Conservation (phyloP, 2,329 filamentous ascomycete species). For the Fusarium sp. region DNA sequence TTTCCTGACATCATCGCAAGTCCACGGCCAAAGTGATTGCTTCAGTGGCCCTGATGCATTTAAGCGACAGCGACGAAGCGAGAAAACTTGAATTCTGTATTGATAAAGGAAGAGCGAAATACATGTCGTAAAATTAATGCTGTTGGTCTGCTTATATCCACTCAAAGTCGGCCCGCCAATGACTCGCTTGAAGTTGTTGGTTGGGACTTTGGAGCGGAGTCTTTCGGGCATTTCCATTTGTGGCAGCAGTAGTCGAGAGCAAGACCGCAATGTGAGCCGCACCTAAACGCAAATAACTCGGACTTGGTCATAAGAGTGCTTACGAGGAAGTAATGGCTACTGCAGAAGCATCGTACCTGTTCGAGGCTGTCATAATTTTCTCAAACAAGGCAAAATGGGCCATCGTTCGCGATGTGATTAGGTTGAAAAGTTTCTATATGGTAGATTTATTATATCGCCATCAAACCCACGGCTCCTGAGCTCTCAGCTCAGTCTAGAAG, state of each 20-base stretch:
- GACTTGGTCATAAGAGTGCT: too few relatives aligned
- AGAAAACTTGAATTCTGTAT: rapidly evolving
- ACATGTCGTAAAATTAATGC: not conserved
- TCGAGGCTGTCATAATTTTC: not conserved
- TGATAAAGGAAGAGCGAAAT: rapidly evolving
- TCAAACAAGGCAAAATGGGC: not conserved
- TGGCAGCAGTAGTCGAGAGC: not conserved
- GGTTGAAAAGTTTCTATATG: not conserved
- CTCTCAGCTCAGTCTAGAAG: rapidly evolving
- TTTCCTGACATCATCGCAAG: rapidly evolving
- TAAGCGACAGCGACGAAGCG: too few relatives aligned
- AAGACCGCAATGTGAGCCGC: not conserved
- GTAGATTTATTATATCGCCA: not conserved
- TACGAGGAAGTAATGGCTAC: rapidly evolving
- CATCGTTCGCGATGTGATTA: not conserved
- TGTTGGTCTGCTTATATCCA: not conserved
- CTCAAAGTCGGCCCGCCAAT: not conserved
- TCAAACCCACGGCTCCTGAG: not conserved
- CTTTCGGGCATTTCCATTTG: not conserved
- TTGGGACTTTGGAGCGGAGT: not conserved
- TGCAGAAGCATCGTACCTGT: not conserved
- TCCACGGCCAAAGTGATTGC: rapidly evolving
- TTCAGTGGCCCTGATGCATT: not conserved
- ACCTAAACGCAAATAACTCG: not conserved
- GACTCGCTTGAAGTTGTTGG: not conserved